Conservation (phyloP, 1,284 basidiomycete genomes). For the Fomitopsis schrenkii region DNA sequence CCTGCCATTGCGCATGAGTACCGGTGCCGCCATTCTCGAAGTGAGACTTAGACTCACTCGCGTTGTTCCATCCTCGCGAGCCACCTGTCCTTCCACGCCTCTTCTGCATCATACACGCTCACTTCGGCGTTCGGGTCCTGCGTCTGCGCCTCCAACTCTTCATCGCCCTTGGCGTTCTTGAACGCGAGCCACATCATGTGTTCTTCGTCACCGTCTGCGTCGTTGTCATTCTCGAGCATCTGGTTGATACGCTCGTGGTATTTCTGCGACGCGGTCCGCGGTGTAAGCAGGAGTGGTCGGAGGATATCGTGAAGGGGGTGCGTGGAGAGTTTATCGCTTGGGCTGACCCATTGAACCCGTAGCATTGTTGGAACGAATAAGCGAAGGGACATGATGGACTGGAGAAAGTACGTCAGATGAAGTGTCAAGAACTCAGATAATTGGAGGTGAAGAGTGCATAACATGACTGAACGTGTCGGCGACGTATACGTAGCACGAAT, state of each 20-base stretch:
- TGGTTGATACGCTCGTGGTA: constrained; percentile 58
- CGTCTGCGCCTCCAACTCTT: constrained; percentile 2
- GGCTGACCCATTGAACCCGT: constrained; percentile 26
- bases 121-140: constrained; percentile 19
- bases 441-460: not conserved
- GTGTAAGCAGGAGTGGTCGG: constrained; percentile 55
- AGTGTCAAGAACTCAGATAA: too few relatives aligned
- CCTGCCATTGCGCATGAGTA: constrained; percentile 32
- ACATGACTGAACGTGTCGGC: not conserved
- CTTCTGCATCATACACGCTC: constrained; percentile 29
- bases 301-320: constrained; percentile 57
- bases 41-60: constrained; percentile 47
- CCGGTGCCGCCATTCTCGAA: not conserved
- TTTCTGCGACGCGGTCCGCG: constrained; percentile 51
- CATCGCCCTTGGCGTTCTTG: constrained; percentile 48
- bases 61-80: constrained; percentile 63
- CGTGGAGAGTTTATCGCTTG: constrained; percentile 14
- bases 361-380: constrained; percentile 51
- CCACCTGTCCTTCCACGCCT: constrained; percentile 50
- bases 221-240: constrained; percentile 54
- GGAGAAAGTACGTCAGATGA: not conserved
- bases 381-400: constrained; percentile 68
- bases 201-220: constrained; percentile 59
- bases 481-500: too few relatives aligned
- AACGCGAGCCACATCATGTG: constrained; percentile 71